Percentiles rank a stretch among this genome's conserved stretches.
Evolutionary conservation across 345 rosid genomes (phyloP).

Genomic region (Angophora floribunda): DNA sequence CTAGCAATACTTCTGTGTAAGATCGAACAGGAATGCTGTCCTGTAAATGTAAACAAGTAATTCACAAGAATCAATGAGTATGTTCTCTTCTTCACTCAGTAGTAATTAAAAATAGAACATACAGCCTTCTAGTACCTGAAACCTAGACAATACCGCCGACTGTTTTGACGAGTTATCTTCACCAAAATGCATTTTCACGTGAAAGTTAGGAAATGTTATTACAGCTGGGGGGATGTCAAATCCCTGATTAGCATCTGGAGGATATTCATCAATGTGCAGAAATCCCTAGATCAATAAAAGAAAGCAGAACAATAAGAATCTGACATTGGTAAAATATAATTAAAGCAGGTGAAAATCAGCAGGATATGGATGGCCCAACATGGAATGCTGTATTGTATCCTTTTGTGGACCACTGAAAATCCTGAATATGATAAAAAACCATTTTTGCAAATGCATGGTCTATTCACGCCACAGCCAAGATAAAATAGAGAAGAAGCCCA

Average conservation of each 20-base stretch:
- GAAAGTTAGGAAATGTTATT: slow-evolving; percentile 58
- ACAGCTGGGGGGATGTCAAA: slow-evolving; percentile 94
- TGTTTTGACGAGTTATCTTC: slow-evolving; percentile 13
- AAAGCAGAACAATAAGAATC: neutral
- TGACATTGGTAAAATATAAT: neutral
- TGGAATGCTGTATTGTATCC: neutral
- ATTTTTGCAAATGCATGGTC: neutral
- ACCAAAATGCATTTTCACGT: slow-evolving; percentile 35
- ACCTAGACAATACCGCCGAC: slow-evolving; percentile 45
- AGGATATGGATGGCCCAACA: neutral
- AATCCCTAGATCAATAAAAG: slow-evolving; percentile 46
- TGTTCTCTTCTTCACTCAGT: neutral
- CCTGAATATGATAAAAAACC: neutral
- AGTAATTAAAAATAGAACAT: neutral
- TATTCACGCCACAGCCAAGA: neutral
- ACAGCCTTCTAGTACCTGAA: slow-evolving; percentile 38
- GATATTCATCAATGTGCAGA: slow-evolving; percentile 89
- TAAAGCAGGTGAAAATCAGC: neutral
- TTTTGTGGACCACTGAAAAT: neutral
- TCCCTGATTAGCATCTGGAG: slow-evolving; percentile 99
- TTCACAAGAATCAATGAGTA: neutral
- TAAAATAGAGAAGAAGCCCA: neutral
- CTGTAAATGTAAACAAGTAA: slow-evolving; percentile 32
- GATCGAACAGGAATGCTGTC: slow-evolving; percentile 48
- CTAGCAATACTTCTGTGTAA: slow-evolving; percentile 88